Percentiles rank a stretch among this genome's conserved stretches.
These are phyloP conservation scores for Trametes meyenii DNA, from an alignment of 768 basidiomycete species.

Conservation along the genomic window DNA sequence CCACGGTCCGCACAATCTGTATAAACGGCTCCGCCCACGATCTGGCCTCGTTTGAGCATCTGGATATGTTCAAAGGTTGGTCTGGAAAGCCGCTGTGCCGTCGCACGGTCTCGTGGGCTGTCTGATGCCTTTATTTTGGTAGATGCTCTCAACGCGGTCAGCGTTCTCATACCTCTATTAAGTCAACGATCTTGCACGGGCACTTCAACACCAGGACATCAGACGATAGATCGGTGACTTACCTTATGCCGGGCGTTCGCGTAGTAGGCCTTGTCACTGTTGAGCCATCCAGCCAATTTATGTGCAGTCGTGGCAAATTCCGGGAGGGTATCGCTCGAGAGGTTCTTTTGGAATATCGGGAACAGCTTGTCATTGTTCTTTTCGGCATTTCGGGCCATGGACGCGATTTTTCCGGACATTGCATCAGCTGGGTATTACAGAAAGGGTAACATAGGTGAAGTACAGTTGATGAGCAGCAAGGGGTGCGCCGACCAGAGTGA, in stretches of 20 bases:
- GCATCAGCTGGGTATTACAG: background rate
- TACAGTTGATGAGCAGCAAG: background rate
- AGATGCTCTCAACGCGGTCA: background rate
- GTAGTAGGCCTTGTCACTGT: slow-evolving; percentile 30
- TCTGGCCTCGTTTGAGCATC: slow-evolving; percentile 2
- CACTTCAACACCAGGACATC: background rate
- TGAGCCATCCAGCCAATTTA: slow-evolving; percentile 26
- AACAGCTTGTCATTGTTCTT: slow-evolving; percentile 30
- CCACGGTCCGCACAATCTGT: slow-evolving; percentile 20
- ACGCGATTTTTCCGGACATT: background rate
- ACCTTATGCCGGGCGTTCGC: slow-evolving; percentile 27
- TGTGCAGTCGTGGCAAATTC: slow-evolving; percentile 19
- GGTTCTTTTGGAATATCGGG: slow-evolving; percentile 19
- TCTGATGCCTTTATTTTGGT: slow-evolving; percentile 10
- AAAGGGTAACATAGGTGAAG: background rate
- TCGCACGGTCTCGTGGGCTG: slow-evolving; percentile 23
- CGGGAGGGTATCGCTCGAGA: slow-evolving; percentile 10
- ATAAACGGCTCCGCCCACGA: slow-evolving; percentile 22
- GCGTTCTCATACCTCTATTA: slow-evolving; percentile 22
- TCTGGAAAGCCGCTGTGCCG: background rate
- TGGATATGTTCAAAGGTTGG: slow-evolving; percentile 22
- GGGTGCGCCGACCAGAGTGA: background rate
- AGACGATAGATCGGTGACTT: background rate
- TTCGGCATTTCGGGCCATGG: slow-evolving; percentile 16
- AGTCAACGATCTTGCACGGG: slow-evolving; percentile 20